Evolutionary conservation across 257 asterid species (phyloP).

Genomic region (Fraxinus americana): DNA sequence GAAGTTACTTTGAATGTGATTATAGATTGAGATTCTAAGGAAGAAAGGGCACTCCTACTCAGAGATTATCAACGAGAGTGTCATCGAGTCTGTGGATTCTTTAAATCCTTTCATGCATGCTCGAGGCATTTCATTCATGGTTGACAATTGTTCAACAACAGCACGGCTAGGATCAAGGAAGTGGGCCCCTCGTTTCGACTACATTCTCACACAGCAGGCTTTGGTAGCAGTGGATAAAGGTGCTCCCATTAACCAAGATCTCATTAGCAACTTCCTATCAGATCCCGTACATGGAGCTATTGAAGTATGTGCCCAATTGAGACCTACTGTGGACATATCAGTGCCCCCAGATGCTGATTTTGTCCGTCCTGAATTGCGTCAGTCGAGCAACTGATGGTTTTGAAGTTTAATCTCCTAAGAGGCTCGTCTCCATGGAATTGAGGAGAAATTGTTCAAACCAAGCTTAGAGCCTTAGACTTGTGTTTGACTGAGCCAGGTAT

Average conservation of each 20-base stretch:
- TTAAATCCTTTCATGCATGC: conserved; percentile 97
- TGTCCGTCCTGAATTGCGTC: conserved; percentile 88
- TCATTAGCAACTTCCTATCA: conserved; percentile 81
- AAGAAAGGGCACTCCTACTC: conserved; percentile 97
- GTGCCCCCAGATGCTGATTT: conserved; percentile 91
- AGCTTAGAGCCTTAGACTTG: neutral
- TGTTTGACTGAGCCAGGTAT: conserved; percentile 6
- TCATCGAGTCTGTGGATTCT: conserved; percentile 90
- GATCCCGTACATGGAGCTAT: conserved; percentile 89
- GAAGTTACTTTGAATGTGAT: neutral
- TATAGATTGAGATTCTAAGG: conserved; percentile 84
- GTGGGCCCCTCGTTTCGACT: conserved; percentile 95
- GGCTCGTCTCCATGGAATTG: neutral
- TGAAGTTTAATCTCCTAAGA: neutral
- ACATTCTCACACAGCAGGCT: conserved; percentile 89
- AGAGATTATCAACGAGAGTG: conserved; percentile 87
- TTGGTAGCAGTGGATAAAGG: conserved; percentile 71
- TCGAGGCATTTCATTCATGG: conserved; percentile 95
- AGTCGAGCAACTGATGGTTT: conserved; percentile 45
- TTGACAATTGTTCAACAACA: conserved; percentile 94
- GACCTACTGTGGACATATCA: conserved; percentile 93
- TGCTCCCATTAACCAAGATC: conserved; percentile 70
- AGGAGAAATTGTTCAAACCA: conserved; percentile 11
- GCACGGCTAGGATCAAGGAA: conserved; percentile 92
- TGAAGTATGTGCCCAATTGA: conserved; percentile 79